phyloP scores from a whole-genome alignment of 2,329 filamentous ascomycete species.

The Dendrostoma leiphaemia region DNA sequence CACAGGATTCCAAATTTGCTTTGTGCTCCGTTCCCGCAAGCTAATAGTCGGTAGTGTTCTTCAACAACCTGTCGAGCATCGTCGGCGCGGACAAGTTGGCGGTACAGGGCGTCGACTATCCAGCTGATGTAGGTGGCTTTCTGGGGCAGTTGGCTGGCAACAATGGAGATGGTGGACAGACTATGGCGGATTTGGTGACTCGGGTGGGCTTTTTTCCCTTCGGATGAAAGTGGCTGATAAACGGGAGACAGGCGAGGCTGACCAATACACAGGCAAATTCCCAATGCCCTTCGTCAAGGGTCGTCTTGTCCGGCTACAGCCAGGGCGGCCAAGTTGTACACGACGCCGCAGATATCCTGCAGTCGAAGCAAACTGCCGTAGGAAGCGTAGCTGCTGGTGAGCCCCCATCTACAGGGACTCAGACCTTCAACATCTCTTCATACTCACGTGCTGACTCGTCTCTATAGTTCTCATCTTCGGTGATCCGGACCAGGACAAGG shows the following conservation, averaged over 20 bases:
- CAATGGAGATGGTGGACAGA: not conserved
- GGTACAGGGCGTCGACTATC: constrained; percentile 27
- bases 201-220: no score
- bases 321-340: constrained; percentile 30
- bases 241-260: not conserved
- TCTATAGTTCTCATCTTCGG: constrained; percentile 26
- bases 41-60: no score
- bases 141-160: not conserved
- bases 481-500: constrained; percentile 19
- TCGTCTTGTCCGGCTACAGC: constrained; percentile 39
- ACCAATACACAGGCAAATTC: not conserved
- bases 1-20: no score
- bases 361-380: constrained; percentile 11
- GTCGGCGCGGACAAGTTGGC: constrained; percentile 19
- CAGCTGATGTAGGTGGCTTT: constrained; percentile 24
- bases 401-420: no score
- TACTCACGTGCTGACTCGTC: not conserved
- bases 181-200: not conserved
- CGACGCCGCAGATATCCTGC: constrained; percentile 24
- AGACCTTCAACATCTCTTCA: no score
- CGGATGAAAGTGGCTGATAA: no score
- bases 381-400: constrained; percentile 16
- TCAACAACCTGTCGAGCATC: constrained; percentile 20
- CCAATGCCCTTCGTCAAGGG: constrained; percentile 36
- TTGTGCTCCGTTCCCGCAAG: no score